Percentiles rank a stretch among this genome's conserved stretches.
phyloP scores from a whole-genome alignment of 2,329 filamentous ascomycete genomes.

The Ophioceras dolichostomum region DNA sequence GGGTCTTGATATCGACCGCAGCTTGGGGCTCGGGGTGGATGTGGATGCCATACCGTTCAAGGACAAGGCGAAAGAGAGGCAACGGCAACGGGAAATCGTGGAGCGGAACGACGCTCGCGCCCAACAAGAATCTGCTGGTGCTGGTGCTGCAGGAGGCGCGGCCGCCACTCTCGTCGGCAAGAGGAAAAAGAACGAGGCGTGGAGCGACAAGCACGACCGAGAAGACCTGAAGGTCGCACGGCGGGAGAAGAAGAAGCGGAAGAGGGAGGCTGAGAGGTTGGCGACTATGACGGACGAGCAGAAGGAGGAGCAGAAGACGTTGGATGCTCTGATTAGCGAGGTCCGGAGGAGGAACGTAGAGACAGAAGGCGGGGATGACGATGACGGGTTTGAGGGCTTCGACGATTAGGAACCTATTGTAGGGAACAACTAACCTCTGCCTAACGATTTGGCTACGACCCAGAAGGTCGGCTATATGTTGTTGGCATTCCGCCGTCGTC shows the following conservation, averaged over 20 bases:
- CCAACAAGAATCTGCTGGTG: too few species aligned
- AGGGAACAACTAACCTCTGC: too few species aligned
- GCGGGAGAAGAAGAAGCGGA: conserved; percentile 21
- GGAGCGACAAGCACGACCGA: conserved; percentile 59
- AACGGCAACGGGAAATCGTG: conserved; percentile 42
- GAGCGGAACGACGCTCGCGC: too few species aligned
- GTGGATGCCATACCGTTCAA: conserved; percentile 59
- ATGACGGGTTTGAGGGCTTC: conserved; percentile 50
- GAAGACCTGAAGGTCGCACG: conserved; percentile 42
- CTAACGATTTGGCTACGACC: too few species aligned
- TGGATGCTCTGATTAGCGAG: conserved; percentile 51
- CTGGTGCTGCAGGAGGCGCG: conserved; percentile 25
- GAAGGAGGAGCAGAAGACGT: conserved; percentile 47
- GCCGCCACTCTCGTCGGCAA: conserved; percentile 19
- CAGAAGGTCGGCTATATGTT: too few species aligned
- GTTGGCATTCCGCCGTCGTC: too few species aligned
- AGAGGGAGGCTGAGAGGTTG: conserved; percentile 46
- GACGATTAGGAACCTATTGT: conserved; percentile 20
- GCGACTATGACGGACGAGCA: conserved; percentile 61
- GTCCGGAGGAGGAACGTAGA: conserved; percentile 34
- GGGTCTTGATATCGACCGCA: conserved; percentile 55
- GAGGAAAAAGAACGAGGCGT: conserved; percentile 53
- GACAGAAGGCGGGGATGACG: conserved; percentile 28
- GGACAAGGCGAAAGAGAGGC: conserved; percentile 58
- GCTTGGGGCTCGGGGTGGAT: conserved; percentile 48